These are phyloP conservation scores for Pyrrhoderma lamaoense DNA, from an alignment of 1,284 basidiomycete species.

Conservation along the genomic window DNA sequence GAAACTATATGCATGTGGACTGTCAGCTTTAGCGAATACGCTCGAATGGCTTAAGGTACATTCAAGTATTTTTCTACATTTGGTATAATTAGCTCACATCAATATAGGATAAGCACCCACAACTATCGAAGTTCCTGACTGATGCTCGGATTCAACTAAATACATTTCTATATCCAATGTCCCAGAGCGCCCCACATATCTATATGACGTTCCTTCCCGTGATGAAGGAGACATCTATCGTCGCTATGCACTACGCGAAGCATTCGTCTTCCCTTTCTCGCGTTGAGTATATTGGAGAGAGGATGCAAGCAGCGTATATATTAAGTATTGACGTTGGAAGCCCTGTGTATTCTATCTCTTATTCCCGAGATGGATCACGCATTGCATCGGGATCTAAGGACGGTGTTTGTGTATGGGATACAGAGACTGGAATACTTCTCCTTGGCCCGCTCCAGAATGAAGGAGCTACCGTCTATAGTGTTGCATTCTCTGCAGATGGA, in stretches of 20 bases:
- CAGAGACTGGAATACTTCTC: too few relatives aligned
- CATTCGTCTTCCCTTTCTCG: not conserved
- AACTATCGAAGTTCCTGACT: not conserved
- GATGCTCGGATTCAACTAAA: not conserved
- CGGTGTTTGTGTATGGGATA: too few relatives aligned
- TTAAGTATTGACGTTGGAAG: too few relatives aligned
- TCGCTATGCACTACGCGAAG: not conserved
- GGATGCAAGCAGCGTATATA: not conserved
- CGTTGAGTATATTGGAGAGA: not conserved
- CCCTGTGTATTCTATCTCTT: too few relatives aligned
- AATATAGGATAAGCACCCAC: not conserved
- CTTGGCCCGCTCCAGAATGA: too few relatives aligned
- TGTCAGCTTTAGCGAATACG: not conserved
- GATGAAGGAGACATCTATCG: not conserved
- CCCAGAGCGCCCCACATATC: not conserved
- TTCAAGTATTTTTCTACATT: not conserved
- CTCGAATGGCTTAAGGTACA: not conserved
- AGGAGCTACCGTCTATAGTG: too few relatives aligned
- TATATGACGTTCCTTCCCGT: not conserved
- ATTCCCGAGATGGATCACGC: too few relatives aligned
- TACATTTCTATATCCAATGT: not conserved
- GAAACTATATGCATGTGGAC: not conserved
- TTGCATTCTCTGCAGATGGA: slow-evolving; percentile 5
- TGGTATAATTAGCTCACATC: not conserved
- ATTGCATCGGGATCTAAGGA: too few relatives aligned